phyloP scores from a whole-genome alignment of 2,329 filamentous ascomycete species.

The Alternaria triticina region DNA sequence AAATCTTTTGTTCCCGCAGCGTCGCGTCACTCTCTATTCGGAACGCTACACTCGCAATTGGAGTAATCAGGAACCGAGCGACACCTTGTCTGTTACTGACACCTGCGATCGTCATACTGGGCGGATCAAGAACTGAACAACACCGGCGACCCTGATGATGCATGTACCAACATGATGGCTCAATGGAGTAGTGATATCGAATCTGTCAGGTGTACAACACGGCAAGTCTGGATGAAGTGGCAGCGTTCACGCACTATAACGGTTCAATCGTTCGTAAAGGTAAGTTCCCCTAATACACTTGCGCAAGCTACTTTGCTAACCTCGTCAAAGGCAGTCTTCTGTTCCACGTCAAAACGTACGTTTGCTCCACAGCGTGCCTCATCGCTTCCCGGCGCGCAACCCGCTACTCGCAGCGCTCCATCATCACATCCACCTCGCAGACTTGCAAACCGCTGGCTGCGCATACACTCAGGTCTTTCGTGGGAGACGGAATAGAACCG shows the following conservation, averaged over 20 bases:
- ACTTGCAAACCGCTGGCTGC: background rate
- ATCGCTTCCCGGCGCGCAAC: background rate
- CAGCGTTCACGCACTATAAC: background rate
- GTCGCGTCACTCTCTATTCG: background rate
- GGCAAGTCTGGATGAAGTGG: background rate
- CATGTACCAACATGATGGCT: background rate
- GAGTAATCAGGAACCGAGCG: background rate
- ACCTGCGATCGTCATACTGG: background rate
- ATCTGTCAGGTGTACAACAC: background rate
- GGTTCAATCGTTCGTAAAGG: background rate
- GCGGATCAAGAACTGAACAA: background rate
- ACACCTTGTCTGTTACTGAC: background rate
- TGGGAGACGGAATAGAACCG: background rate
- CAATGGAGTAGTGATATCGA: background rate
- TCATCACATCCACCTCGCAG: background rate
- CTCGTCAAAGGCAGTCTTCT: background rate
- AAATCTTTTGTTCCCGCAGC: slow-evolving; percentile 53
- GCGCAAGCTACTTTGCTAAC: background rate
- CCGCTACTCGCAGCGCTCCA: background rate
- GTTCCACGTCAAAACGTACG: background rate
- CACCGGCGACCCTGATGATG: background rate
- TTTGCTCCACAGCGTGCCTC: background rate
- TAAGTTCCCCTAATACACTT: background rate
- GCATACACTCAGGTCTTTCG: background rate
- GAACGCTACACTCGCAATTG: background rate